Conservation (phyloP, 768 basidiomycete species). For the Pulveroboletus sp. region DNA sequence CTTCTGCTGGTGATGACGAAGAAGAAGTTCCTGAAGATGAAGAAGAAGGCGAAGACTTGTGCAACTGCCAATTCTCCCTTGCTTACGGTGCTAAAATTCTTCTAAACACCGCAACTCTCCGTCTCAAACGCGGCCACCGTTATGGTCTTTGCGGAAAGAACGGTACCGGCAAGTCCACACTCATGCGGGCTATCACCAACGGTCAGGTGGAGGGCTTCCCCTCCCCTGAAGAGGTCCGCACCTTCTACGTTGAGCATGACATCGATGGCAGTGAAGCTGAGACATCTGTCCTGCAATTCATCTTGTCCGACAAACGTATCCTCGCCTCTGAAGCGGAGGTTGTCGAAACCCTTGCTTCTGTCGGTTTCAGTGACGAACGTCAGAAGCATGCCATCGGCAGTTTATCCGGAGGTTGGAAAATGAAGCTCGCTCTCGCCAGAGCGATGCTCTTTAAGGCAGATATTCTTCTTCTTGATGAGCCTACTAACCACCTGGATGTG, state of each 20-base stretch:
- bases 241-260: slow-evolving; percentile 99
- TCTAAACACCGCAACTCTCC: slow-evolving; percentile 93
- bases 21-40: slow-evolving; percentile 77
- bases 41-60: slow-evolving; percentile 97
- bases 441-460: slow-evolving; percentile 99
- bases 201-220: slow-evolving; percentile 99
- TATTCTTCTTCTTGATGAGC: slow-evolving; percentile 94
- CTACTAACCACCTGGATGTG: slow-evolving; percentile 96
- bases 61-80: slow-evolving; percentile 98
- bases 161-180: slow-evolving; percentile 95
- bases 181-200: slow-evolving; percentile 92
- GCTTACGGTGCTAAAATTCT: slow-evolving; percentile 99
- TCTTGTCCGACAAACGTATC: slow-evolving; percentile 81
- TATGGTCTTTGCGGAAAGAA: slow-evolving; percentile 99
- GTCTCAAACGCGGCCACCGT: slow-evolving; percentile 97
- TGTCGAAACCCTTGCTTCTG: slow-evolving; percentile 79
- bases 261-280: slow-evolving; percentile 95
- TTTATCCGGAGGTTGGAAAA: slow-evolving; percentile 99
- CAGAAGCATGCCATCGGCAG: slow-evolving; percentile 84
- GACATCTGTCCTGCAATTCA: slow-evolving; percentile 87
- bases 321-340: slow-evolving; percentile 66
- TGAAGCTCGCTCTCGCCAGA: slow-evolving; percentile 97
- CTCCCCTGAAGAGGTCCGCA: slow-evolving; percentile 94
- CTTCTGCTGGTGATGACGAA: slow-evolving; percentile 71
- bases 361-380: slow-evolving; percentile 88